Evolutionary conservation across 2,329 filamentous ascomycete genomes (phyloP), one percentile per base, ranked within the genome.

Genomic region (Colletotrichum sojae): DNA sequence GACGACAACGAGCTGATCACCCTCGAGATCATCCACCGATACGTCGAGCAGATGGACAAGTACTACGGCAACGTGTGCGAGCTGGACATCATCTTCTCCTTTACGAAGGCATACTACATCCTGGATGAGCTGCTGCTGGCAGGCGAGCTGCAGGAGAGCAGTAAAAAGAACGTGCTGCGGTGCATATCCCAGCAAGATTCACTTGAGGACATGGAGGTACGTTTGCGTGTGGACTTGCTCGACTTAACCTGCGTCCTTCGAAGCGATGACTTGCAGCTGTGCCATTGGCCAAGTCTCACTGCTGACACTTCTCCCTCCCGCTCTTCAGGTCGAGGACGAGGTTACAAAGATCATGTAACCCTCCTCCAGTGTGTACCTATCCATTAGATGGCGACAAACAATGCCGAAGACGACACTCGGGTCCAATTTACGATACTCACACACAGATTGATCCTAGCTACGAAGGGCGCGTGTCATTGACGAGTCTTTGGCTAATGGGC

Each of bases 41-140:
- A 99, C 81, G 96, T 99, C 78, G 96, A 99, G 83, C 96, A 99
- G 84, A 99, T 99, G 96, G 96, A 99, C 88, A 99, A 99, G 82
- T 99, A 99, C 86, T 99, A 98, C 82, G 96, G 96, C 82, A 99
- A 99, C 81, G 96, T 99, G 69, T 99, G 96, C 90, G 96, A 99
- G 85, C 89, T 99, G 73, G 95, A 98, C 81, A 98, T 98, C 83
- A 99, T 99, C 81, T 99, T 99, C 89, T 98, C 97, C 80, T 99
- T 99, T 82, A 97, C 97, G 76, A 99, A 99, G 83, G 96, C 96
- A 69, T 99, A 99, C 83, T 99, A 98, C 83, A 99, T 99, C 75
- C 90, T 99, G 54, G 96, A 99, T 80, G 96, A 99, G 84, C 88
- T 99, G 71, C 86, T 99, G 73, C 87, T 99, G 74, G 96, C 96